A percentile compares a stretch with the other conserved stretches of the same genome.
These are phyloP conservation scores for Fibroporia radiculosa DNA, from an alignment of 768 basidiomycete genomes.

Conservation along the genomic window DNA sequence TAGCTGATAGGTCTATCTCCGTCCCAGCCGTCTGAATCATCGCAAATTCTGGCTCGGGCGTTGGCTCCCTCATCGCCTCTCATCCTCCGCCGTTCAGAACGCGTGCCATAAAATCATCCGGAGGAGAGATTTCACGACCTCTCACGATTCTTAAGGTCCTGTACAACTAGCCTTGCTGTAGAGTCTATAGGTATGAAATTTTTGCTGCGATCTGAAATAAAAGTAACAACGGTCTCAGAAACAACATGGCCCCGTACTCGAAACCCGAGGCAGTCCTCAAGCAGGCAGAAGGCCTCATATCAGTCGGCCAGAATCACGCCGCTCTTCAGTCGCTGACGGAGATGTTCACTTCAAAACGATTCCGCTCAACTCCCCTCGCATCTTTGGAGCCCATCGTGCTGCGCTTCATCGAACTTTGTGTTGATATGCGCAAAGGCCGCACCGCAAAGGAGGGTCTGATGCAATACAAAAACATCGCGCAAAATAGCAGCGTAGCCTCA, in stretches of 20 bases:
- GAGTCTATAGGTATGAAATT: not conserved
- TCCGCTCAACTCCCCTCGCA: slow-evolving; percentile 81
- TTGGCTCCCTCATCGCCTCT: no score
- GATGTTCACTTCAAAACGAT: slow-evolving; percentile 90
- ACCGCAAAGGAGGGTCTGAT: slow-evolving; percentile 93
- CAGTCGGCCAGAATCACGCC: slow-evolving; percentile 84
- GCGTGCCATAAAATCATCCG: no score
- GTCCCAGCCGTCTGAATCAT: no score
- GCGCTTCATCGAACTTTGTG: slow-evolving; percentile 93
- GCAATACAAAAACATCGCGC: slow-evolving; percentile 97
- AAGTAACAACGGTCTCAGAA: not conserved
- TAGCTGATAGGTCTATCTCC: no score
- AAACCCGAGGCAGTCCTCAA: slow-evolving; percentile 89
- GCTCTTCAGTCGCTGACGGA: slow-evolving; percentile 87
- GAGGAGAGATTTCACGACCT: no score
- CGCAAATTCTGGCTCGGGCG: no score
- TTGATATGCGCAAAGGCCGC: slow-evolving; percentile 88
- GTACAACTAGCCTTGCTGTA: no score
- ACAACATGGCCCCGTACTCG: slow-evolving; percentile 77
- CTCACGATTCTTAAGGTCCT: no score
- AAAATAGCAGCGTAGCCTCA: slow-evolving; percentile 83
- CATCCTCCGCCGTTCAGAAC: no score
- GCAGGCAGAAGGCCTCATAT: slow-evolving; percentile 90
- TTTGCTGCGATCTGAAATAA: not conserved
- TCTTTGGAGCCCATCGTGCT: slow-evolving; percentile 94